Base-by-base conservation (phyloP, 306 rosid genomes). In the Ormosia semicastrata region DNA sequence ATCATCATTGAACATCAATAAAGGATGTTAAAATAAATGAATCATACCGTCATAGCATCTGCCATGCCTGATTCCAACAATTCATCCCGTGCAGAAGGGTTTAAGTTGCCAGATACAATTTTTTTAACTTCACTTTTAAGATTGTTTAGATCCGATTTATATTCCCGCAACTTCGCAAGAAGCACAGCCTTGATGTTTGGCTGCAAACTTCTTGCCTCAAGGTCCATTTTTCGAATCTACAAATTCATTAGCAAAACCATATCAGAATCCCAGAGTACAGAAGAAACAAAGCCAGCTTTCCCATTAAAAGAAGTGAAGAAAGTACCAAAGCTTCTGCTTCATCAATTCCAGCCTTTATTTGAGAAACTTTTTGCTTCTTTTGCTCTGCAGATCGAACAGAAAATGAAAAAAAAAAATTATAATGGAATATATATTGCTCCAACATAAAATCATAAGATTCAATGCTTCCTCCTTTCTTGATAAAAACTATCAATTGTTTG, bases 31-130 rank as follows among this genome's bases (percentile, higher is more conserved):
- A 57, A 67, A 52, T 46, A 76, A 83, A 78, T 52, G 1, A 83
- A 24, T 49, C 87, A 84, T 92, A 95, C 98, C 87, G 95, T 91
- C 87, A 93, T 41, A 63, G 99, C 56, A 89, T 92, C 97, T 78
- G 97, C 97, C 95, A 90, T 93, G 91, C 98, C 99, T 37, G 99
- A 91, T 85, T 93, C 95, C 92, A 95, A 82, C 91, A 95, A 82
- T 79, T 95, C 93, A 85, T 95, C 98, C 54, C 99, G 90, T 50
- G 97, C 95, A 78, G 97, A 69, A 40, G 95, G 88, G 89, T 91
- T 88, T 49, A 87, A 64, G 80, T 88, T 88, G 54, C 97, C 95
- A 32, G 93, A 89, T 46, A 82, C 90, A 71, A 91, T 89, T 85
- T 92, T 92, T 86, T 95, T 93, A 40, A 88, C 86, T 88, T 95